Evolutionary conservation across 2,329 filamentous ascomycete species (phyloP), one percentile per base, ranked within the genome.

Genomic region (Neurospora sp.): DNA sequence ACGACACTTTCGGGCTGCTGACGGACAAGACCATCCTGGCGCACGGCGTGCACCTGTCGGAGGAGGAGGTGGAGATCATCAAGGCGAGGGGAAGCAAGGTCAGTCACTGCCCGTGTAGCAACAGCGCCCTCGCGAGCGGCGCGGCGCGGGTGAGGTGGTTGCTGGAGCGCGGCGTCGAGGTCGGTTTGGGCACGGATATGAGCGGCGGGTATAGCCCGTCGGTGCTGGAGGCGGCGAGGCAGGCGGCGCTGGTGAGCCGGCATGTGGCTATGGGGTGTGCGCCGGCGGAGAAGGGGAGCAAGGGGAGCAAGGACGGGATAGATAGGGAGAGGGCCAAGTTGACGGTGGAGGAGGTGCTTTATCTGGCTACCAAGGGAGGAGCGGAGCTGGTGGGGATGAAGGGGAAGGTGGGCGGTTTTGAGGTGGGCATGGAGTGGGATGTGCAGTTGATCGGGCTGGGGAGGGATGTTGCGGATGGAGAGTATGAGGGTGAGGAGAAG

Each of bases 161-260:
- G 74, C 83, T 97, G 68, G 86, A 93, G 28, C 85, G 86, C 68
- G 93, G 92, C 0, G 85, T 98, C 66, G 88, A 87, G 0, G 89
- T 97, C 6, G 95, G 96, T 0, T 82, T 99, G 0, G 96, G 96
- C 0, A 98, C 95, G 0, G 96, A 99, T 79, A 89, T 98, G 70
- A 92, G 88, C 75, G 96, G 95, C 2, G 96, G 96, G 0, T 97
- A 95, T 78, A 92, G 89, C 69, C 86, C 92, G 0, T 92, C 88
- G 71, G 87, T 98, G 10, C 85, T 98, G 0, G 92, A 96, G 74
- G 89, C 92, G n/a, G 92, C 90, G 62, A 82, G 94, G 15, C 92
- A 96, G 76, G 93, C 95, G 0, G 86, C 89, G 67, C 85, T 97
- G 72, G 92, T 95, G 0, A 92, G 89, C 73, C 83, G 94, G 38